A percentile compares a stretch with the other conserved stretches of the same genome.
These are phyloP conservation scores for Fusarium brachygibbosum DNA, from an alignment of 2,329 filamentous ascomycete genomes.

Conservation along the genomic window DNA sequence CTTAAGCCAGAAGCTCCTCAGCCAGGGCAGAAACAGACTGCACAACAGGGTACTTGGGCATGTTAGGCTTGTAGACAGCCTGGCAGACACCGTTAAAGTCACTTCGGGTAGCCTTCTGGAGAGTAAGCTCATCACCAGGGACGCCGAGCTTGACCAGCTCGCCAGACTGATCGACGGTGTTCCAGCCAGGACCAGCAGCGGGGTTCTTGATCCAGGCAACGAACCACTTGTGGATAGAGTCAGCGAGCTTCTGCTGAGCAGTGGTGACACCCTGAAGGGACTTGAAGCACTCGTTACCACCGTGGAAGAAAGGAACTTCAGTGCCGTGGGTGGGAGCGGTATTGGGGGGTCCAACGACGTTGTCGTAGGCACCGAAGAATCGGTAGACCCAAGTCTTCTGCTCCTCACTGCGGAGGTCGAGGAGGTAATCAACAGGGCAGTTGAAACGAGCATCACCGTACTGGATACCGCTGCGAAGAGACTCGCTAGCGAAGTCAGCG, in stretches of 20 bases:
- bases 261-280: slow-evolving; percentile 52
- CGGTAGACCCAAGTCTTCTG: slow-evolving; percentile 61
- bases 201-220: slow-evolving; percentile 61
- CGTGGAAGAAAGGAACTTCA: slow-evolving; percentile 61
- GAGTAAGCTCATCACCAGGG: slow-evolving; percentile 40
- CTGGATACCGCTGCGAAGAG: slow-evolving; percentile 58
- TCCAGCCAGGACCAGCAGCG: slow-evolving; percentile 58
- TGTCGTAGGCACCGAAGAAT: slow-evolving; percentile 59
- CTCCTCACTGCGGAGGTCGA: slow-evolving; percentile 54
- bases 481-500: slow-evolving; percentile 54
- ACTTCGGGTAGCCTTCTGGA: slow-evolving; percentile 6
- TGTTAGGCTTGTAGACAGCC: slow-evolving; percentile 31
- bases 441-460: slow-evolving; percentile 63
- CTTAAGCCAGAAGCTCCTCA: slow-evolving; percentile 8
- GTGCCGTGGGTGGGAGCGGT: slow-evolving; percentile 48
- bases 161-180: slow-evolving; percentile 43
- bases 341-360: slow-evolving; percentile 52
- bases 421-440: slow-evolving; percentile 57
- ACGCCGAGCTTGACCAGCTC: slow-evolving; percentile 42
- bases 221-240: slow-evolving; percentile 59
- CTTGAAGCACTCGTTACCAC: slow-evolving; percentile 60
- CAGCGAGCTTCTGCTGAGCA: slow-evolving; percentile 57
- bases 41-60: slow-evolving; percentile 34
- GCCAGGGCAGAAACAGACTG: slow-evolving; percentile 13
- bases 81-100: slow-evolving; percentile 42